A percentile compares a stretch with the other conserved stretches of the same genome.
phyloP scores from a whole-genome alignment of 2,329 filamentous ascomycete species.

The Hypoxylon sp. region DNA sequence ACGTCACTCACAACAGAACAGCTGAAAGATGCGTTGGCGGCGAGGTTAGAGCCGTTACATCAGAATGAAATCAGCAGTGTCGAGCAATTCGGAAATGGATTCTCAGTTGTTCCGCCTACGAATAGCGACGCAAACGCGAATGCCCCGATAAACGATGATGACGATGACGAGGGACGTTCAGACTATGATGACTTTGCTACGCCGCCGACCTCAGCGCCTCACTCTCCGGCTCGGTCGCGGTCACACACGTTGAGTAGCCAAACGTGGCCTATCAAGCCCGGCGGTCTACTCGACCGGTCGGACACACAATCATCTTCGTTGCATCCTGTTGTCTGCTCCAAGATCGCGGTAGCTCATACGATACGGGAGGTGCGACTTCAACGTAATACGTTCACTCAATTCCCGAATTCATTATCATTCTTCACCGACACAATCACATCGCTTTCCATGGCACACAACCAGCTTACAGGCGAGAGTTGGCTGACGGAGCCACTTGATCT shows the following conservation, averaged over 20 bases:
- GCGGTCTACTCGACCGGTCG: constrained; percentile 79
- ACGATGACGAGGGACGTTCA: constrained; percentile 61
- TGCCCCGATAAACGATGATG: constrained; percentile 51
- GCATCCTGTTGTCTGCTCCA: constrained; percentile 70
- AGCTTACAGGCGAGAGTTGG: constrained; percentile 75
- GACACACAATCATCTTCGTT: constrained; percentile 74
- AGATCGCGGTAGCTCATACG: constrained; percentile 66
- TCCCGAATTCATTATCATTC: constrained; percentile 80
- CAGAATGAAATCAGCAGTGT: constrained; percentile 42
- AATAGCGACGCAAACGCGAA: constrained; percentile 6
- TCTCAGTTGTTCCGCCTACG: constrained; percentile 17
- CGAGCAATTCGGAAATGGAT: constrained; percentile 49
- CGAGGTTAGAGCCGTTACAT: constrained; percentile 73
- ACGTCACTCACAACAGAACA: constrained; percentile 84
- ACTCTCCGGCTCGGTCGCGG: constrained; percentile 65
- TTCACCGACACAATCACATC: constrained; percentile 79
- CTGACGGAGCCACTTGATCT: constrained; percentile 77
- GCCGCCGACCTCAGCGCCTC: constrained; percentile 68
- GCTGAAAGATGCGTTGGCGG: constrained; percentile 80
- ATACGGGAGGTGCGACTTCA: constrained; percentile 77
- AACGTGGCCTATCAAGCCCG: constrained; percentile 69
- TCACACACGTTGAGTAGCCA: constrained; percentile 65
- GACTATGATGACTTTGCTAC: constrained; percentile 72
- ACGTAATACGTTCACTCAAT: constrained; percentile 79
- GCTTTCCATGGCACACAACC: constrained; percentile 83